Percentiles rank a stretch among this genome's conserved stretches.
Evolutionary conservation across 2,329 filamentous ascomycete genomes (phyloP).

Genomic region (Penicillium sp.): DNA sequence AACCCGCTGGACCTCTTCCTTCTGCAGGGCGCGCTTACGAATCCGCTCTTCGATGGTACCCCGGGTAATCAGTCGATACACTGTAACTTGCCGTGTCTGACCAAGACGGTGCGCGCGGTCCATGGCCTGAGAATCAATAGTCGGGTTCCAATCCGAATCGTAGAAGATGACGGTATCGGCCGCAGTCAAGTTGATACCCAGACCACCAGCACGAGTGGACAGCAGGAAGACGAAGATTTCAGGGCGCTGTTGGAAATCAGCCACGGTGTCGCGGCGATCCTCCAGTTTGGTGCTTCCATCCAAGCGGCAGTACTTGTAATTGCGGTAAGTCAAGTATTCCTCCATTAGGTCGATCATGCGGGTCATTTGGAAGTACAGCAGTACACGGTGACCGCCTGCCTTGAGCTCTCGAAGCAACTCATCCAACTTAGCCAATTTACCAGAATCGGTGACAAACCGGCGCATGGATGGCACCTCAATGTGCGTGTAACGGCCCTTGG

Average conservation of each 20-base stretch:
- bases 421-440: slow-evolving; percentile 88
- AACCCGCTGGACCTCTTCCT: slow-evolving; percentile 96
- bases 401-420: slow-evolving; percentile 80
- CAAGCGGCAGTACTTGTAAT: slow-evolving; percentile 95
- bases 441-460: slow-evolving; percentile 93
- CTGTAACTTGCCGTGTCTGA: slow-evolving; percentile 89
- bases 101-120: slow-evolving; percentile 95
- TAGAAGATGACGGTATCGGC: slow-evolving; percentile 99
- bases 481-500: slow-evolving; percentile 77
- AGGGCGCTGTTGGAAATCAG: slow-evolving; percentile 86
- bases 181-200: slow-evolving; percentile 93
- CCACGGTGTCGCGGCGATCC: slow-evolving; percentile 88
- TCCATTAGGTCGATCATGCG: slow-evolving; percentile 99
- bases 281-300: slow-evolving; percentile 96
- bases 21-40: slow-evolving; percentile 89
- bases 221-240: slow-evolving; percentile 97
- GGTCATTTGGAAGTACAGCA: slow-evolving; percentile 99
- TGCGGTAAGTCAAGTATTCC: slow-evolving; percentile 95
- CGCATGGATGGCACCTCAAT: slow-evolving; percentile 93
- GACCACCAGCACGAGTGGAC: slow-evolving; percentile 89
- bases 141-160: slow-evolving; percentile 98
- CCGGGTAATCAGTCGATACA: slow-evolving; percentile 92
- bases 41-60: slow-evolving; percentile 98
- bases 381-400: slow-evolving; percentile 80
- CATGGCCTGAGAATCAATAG: slow-evolving; percentile 98